Base-by-base conservation (phyloP, 805 yeast species). In the Suhomyces xylopsoci region DNA sequence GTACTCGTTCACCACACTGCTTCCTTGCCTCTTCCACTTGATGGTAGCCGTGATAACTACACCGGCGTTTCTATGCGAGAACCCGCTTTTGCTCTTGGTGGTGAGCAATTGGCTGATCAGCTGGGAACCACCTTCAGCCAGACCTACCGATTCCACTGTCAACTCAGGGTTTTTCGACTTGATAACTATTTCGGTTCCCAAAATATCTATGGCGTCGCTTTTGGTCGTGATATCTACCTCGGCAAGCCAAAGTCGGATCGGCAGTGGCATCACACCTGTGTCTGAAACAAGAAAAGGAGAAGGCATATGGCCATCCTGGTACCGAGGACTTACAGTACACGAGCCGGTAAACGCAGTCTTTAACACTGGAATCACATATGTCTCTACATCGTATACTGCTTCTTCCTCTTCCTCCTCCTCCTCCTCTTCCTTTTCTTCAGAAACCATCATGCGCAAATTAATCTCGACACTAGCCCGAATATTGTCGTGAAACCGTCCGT, bases 21-120 rank as follows among this genome's bases (percentile, higher is more conserved):
- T 45, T 1, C 55, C 51, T 0, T 52, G 59, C 43, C 81, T 58
- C 51, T 58, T 67, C 79, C 79, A 78, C 22, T 60, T 61, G 19
- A 76, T 56, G 0, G 42, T 52, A 1, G 64, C 62, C 0, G 58
- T 51, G 0, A 65, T 64, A 1, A 60, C 57, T 5, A 76, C 58
- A 5, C 65, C 22, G 3, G 54, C 73, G 48, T 69, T 74, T 49
- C 81, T 62, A 52, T 74, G 76, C 0, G 74, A 63, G 32, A 66
- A 67, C 14, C 74, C 76, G 55, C 69, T 74, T 45, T 63, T 67
- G 45, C 78, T 71, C 25, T 62, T 60, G 2, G 81, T 75, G 34
- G 63, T 55, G 54, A 76, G 73, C 12, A 55, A 47, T 36, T 69
- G 67, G 28, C 36, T 22, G 5, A 52, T 36, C 3, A 9, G 14